A percentile compares a stretch with the other conserved stretches of the same genome.
phyloP scores from a whole-genome alignment of 768 basidiomycete genomes.

The Tricholoma sp. region DNA sequence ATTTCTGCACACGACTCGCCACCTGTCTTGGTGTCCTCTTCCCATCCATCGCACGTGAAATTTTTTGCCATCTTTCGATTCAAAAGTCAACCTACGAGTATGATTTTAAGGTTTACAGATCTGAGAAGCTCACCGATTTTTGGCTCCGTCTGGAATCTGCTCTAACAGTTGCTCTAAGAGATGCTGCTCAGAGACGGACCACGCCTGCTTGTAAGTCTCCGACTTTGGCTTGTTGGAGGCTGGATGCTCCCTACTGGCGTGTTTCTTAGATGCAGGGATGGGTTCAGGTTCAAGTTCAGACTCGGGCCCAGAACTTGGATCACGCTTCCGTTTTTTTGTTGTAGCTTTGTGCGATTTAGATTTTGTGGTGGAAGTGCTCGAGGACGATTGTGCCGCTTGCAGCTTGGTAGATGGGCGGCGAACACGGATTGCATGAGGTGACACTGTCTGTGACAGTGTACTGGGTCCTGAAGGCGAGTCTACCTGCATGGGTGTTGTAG shows the following conservation, averaged over 20 bases:
- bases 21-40: conserved; percentile 76
- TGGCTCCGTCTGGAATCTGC: conserved; percentile 73
- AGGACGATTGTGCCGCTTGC: conserved; percentile 7
- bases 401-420: conserved; percentile 14
- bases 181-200: conserved; percentile 74
- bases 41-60: conserved; percentile 78
- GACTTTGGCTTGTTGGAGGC: conserved; percentile 39
- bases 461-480: not conserved
- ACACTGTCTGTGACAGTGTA: not conserved
- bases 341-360: not conserved
- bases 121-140: conserved; percentile 51
- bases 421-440: not conserved
- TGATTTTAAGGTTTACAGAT: not conserved
- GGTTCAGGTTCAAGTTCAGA: not conserved
- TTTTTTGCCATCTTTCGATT: conserved; percentile 65
- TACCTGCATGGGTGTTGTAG: not conserved
- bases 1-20: conserved; percentile 86
- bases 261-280: conserved; percentile 2
- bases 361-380: not conserved
- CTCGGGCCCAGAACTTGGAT: not conserved
- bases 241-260: not conserved
- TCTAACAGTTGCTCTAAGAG: conserved; percentile 69
- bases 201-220: conserved; percentile 81
- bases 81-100: not conserved
- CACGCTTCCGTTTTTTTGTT: conserved; percentile 1